These are phyloP conservation scores for Lichtheimia corymbifera DNA, from an alignment of 371 early-diverging fungal genomes.

Conservation along the genomic window DNA sequence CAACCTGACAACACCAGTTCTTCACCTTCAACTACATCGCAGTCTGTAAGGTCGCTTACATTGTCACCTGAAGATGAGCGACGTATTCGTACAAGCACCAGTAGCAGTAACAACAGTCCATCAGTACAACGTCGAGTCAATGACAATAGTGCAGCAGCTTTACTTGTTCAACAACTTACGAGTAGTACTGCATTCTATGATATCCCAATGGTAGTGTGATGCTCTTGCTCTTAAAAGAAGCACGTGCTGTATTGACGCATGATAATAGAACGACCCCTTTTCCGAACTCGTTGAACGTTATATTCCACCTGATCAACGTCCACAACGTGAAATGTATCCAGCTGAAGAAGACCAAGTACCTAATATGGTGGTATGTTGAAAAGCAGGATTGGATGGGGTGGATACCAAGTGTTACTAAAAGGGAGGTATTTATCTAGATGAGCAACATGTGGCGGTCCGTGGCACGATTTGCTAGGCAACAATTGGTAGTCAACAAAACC, in stretches of 20 bases:
- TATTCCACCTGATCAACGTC: slow-evolving; percentile 54
- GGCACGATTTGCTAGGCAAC: slow-evolving; percentile 57
- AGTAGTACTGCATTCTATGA: slow-evolving; percentile 58
- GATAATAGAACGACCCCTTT: slow-evolving; percentile 51
- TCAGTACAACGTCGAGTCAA: neutral
- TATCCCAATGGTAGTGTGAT: slow-evolving; percentile 49
- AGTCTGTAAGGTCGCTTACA: slow-evolving; percentile 4
- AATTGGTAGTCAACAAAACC: slow-evolving; percentile 42
- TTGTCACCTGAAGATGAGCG: slow-evolving; percentile 13
- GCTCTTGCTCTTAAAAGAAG: neutral
- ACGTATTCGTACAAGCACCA: neutral
- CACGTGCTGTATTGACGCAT: neutral
- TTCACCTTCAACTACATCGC: slow-evolving; percentile 8
- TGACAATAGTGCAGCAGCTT: slow-evolving; percentile 4
- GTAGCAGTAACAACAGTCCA: neutral
- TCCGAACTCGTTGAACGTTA: slow-evolving; percentile 55
- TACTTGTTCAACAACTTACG: slow-evolving; percentile 31
- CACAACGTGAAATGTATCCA: slow-evolving; percentile 38
- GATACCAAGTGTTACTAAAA: neutral
- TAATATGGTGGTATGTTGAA: slow-evolving; percentile 33
- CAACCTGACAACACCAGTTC: slow-evolving; percentile 1
- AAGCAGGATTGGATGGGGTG: neutral
- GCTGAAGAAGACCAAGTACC: slow-evolving; percentile 28
- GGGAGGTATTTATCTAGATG: slow-evolving; percentile 29
- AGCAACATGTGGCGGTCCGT: slow-evolving; percentile 63